Evolutionary conservation across 2,329 filamentous ascomycete species (phyloP).

Genomic region (Seiridium unicorne): DNA sequence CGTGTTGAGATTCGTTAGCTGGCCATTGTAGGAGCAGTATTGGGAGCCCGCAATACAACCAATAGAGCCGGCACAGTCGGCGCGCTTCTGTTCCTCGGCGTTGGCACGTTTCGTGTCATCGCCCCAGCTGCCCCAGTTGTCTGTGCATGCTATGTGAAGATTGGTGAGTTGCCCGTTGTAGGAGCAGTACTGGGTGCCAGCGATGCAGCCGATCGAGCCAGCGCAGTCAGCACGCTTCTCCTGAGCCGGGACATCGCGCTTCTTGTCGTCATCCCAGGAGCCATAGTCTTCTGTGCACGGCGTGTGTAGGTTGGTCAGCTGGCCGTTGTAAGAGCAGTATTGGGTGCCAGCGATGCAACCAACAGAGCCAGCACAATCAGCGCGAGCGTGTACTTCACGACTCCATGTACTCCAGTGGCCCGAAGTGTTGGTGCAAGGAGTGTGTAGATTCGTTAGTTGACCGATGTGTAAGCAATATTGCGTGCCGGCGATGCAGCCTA

Average conservation of each 20-base stretch:
- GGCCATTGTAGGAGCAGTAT: not conserved
- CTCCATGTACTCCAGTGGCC: not conserved
- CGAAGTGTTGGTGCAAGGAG: not conserved
- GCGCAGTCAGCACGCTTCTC: not conserved
- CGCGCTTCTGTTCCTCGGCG: not conserved
- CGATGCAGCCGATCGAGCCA: not conserved
- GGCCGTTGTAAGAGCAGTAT: not conserved
- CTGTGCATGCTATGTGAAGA: not conserved
- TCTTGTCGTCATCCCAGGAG: not conserved
- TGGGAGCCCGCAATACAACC: not conserved
- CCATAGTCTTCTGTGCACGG: not conserved
- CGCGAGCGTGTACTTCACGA: not conserved
- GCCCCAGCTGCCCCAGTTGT: not conserved
- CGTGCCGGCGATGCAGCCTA: not conserved
- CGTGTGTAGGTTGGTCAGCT: not conserved
- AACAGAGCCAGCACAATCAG: not conserved
- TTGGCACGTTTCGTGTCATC: not conserved
- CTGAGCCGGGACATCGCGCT: not conserved
- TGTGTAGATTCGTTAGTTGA: not conserved
- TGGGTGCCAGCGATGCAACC: not conserved
- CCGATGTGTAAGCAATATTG: not conserved
- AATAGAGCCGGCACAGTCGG: not conserved
- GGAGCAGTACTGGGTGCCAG: slow-evolving; percentile 1
- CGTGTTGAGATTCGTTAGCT: not conserved
- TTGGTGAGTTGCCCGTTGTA: not conserved